phyloP scores from a whole-genome alignment of 2,329 filamentous ascomycete genomes.

The Dactylonectria estremocensis region DNA sequence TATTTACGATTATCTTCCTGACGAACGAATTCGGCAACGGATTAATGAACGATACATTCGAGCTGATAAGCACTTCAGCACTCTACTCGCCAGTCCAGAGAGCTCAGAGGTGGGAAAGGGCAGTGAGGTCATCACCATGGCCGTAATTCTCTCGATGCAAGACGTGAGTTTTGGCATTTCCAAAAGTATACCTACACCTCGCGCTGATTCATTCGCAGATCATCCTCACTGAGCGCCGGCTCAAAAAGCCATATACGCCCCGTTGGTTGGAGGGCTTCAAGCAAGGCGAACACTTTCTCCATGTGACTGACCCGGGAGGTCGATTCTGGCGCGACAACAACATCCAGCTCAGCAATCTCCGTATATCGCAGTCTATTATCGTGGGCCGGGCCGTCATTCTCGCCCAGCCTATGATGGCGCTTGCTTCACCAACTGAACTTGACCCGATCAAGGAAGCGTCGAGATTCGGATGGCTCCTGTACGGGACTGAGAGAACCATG shows the following conservation, averaged over 20 bases:
- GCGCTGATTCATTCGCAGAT: conserved; percentile 45
- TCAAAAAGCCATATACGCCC: conserved; percentile 50
- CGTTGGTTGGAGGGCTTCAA: conserved; percentile 58
- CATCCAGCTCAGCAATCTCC: conserved; percentile 53
- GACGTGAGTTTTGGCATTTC: conserved; percentile 49
- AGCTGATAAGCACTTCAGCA: conserved; percentile 51
- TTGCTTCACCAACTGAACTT: conserved; percentile 48
- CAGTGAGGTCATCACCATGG: conserved; percentile 56
- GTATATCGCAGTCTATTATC: conserved; percentile 57
- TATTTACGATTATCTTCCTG: conserved; percentile 58
- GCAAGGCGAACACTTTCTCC: conserved; percentile 54
- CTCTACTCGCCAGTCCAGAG: conserved; percentile 47
- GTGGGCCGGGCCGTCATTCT: conserved; percentile 58
- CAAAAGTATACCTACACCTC: neutral
- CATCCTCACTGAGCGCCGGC: conserved; percentile 56
- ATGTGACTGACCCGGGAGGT: conserved; percentile 54
- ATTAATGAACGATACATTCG: conserved; percentile 53
- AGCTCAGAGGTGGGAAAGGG: conserved; percentile 42
- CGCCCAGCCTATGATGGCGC: conserved; percentile 57
- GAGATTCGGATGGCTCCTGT: conserved; percentile 58
- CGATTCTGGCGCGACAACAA: conserved; percentile 55
- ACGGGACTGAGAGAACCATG: conserved; percentile 54
- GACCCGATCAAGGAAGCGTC: conserved; percentile 48
- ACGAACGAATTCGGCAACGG: conserved; percentile 49
- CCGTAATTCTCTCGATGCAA: conserved; percentile 57